Evolutionary conservation across 83 land plant species (phyloP).

Genomic region (Larix sibirica): DNA sequence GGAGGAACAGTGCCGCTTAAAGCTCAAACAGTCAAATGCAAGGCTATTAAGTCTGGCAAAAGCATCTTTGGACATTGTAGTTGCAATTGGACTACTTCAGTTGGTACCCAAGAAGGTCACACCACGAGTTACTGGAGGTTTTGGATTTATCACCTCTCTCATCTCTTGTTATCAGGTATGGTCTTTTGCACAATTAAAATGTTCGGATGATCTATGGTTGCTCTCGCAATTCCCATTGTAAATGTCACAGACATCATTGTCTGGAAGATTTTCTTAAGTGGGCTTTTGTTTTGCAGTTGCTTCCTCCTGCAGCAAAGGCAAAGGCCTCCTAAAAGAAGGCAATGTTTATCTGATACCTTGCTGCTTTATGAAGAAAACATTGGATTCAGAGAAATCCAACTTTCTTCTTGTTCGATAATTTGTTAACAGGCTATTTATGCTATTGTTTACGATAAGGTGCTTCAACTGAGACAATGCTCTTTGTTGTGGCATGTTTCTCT

Average conservation of each 20-base stretch:
- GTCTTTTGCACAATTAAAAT: background rate
- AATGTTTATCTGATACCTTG: background rate
- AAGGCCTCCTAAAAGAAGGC: conserved; percentile 31
- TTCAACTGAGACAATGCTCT: too few species aligned
- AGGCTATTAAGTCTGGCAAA: conserved; percentile 72
- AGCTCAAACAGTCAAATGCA: conserved; percentile 62
- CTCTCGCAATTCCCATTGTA: background rate
- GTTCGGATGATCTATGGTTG: background rate
- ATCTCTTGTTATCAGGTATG: conserved; percentile 97
- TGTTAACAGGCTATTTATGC: too few species aligned
- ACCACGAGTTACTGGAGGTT: conserved; percentile 96
- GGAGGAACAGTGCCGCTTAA: conserved; percentile 60
- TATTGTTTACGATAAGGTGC: too few species aligned
- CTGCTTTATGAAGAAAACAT: background rate
- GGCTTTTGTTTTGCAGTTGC: conserved; percentile 37
- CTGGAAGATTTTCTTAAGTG: background rate
- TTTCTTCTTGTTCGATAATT: background rate
- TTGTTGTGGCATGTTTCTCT: too few species aligned
- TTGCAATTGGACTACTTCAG: conserved; percentile 93
- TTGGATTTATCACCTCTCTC: conserved; percentile 82
- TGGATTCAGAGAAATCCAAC: background rate
- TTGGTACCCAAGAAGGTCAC: conserved; percentile 88
- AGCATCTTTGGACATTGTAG: conserved; percentile 79
- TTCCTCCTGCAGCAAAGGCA: conserved; percentile 51
- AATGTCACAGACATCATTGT: background rate